Base-by-base conservation (phyloP, 164 flowering plant genomes). In the Vitis labrusca region DNA sequence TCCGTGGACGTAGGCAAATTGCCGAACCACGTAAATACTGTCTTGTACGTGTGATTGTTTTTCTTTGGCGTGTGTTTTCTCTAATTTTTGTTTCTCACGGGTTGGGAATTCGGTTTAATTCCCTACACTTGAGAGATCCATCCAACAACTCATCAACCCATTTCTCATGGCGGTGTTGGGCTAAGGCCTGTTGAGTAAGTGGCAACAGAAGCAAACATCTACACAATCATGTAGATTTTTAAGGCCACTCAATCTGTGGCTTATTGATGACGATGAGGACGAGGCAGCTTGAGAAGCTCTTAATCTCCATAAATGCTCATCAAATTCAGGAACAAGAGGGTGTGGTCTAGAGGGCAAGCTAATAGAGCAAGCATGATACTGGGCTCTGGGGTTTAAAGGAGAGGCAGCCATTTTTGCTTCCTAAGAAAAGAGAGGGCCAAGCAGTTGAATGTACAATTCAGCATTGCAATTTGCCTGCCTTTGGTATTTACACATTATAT, bases 341-440 rank as follows among this genome's bases (percentile, higher is more conserved):
- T 78, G 80, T 17, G 78, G 76, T 56, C 73, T 58, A 12, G 83
- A 72, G 2, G 87, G 83, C 16, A 80, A 78, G 61, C 85, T 81
- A 64, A 57, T 61, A 14, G 83, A 77, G 11, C 78, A 61, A 12
- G 61, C 13, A 47, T 79, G 79, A 47, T 12, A 47, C 15, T 9
- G 5, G 27, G 61, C 3, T 15, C 23, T 58, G 23, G 19, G 61
- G 30, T 13, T 58, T 10, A 16, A 54, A 9, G 64, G 12, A 23
- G 64, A 29, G 37, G 47, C 29, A 61, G 48, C 64, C 64, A 61
- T 61, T 29, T 63, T 37, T 37, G 44, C 7, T 37, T 2, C 7
- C 44, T 37, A 7, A 37, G 44, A 3, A 6, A 37, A 37, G 7
- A 37, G 44, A 37, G 7, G 44, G 7, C 44, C 44, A 37, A 37